Evolutionary conservation across 352 stramenopile genomes (phyloP), one percentile per base, ranked within the genome.

Genomic region (Globisporangium cystogenes): DNA sequence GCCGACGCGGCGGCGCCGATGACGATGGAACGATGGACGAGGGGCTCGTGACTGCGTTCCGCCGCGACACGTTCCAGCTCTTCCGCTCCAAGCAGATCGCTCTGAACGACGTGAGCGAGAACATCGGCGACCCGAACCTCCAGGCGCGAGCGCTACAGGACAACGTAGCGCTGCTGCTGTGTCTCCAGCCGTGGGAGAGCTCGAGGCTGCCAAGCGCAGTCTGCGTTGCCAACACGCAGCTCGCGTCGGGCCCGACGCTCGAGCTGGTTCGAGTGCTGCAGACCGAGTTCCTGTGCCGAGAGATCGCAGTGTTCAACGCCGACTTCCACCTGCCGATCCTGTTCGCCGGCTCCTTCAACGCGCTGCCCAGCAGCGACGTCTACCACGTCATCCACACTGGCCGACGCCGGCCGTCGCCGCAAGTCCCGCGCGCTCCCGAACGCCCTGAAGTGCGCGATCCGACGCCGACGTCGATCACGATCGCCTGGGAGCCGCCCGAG

Each of bases 261-360:
- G 74, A 94, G 18, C 45, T 58, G 3, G 74, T 96, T 1, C 82
- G 82, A 21, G 61, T 83, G 11, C 63, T 90, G 15, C 86, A 96
- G 44, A 62, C 78, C 5, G 68, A 84, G 48, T 87, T 78, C 51
- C 57, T 96, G 11, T 80, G 79, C 12, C 74, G 81, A 0, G 60
- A 75, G 21, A 54, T 94, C 15, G 77, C 83, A 24, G 57, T 65
- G 0, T 93, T 96, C 61, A 96, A 96, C 48, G 70, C 67, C 1
- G 72, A 90, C 42, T 88, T 95, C 26, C 76, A 93, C n/a, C 55
- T 94, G 14, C 87, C 87, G 0, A 66, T 93, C n/a, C 29, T 96
- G 10, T 26, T 96, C 12, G 72, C 77, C 18, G 86, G 86, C 15
- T 87, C 85, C 1, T 91, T 96, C 49, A 95, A 96, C 44, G 80